Evolutionary conservation across 345 rosid genomes (phyloP).

Genomic region (Streptanthus diversifolius): DNA sequence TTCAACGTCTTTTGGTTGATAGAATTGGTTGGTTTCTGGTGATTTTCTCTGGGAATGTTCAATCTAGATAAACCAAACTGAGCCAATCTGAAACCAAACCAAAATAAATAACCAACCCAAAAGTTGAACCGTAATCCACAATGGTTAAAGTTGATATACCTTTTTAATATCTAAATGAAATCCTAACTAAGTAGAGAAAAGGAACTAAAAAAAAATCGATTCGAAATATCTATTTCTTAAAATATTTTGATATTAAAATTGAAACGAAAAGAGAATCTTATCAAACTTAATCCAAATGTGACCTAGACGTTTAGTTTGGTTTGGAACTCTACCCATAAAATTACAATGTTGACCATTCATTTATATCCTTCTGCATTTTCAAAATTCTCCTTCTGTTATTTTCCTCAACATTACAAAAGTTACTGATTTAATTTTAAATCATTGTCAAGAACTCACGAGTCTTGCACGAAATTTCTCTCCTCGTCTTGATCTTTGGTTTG

Average conservation of each 20-base stretch:
- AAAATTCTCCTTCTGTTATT: background rate
- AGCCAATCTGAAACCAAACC: background rate
- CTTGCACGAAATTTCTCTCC: background rate
- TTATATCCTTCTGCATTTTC: background rate
- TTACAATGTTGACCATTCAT: slow-evolving; percentile 12
- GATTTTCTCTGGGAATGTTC: background rate
- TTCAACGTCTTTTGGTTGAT: background rate
- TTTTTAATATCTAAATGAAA: no score
- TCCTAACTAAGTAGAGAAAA: background rate
- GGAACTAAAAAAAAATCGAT: no score
- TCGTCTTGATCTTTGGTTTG: slow-evolving; percentile 18
- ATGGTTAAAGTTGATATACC: background rate
- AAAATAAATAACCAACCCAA: background rate
- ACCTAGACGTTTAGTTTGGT: slow-evolving; percentile 12
- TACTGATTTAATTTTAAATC: background rate
- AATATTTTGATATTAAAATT: no score
- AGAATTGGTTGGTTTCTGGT: background rate
- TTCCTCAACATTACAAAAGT: no score
- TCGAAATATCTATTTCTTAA: no score
- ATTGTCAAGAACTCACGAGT: background rate
- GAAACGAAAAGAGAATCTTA: no score
- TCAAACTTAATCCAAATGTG: no score
- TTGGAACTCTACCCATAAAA: background rate
- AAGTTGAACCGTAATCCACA: background rate
- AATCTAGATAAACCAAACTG: background rate